Percentiles rank a stretch among this genome's conserved stretches.
Evolutionary conservation across 2,329 filamentous ascomycete species (phyloP).

Genomic region (Aspergillus brasiliensis): DNA sequence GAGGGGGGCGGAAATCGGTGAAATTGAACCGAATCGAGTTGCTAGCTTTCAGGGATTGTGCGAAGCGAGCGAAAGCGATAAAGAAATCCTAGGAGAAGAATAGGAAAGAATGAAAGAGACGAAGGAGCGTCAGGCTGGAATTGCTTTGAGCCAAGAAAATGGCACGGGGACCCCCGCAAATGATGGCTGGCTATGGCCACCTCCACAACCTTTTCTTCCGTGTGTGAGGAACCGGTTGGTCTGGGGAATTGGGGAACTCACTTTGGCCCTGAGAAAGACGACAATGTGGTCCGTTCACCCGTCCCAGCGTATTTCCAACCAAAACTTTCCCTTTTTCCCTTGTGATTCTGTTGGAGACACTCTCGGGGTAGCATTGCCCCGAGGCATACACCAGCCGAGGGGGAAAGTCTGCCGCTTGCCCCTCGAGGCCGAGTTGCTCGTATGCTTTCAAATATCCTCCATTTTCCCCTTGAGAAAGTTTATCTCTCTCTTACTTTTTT

Average conservation of each 20-base stretch:
- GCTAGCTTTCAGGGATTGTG: not conserved
- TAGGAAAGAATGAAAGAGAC: not conserved
- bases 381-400: constrained; percentile 22
- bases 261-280: too few relatives aligned
- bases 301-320: not conserved
- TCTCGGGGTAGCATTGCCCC: constrained; percentile 37
- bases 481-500: constrained; percentile 16
- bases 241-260: too few relatives aligned
- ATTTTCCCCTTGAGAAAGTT: constrained; percentile 9
- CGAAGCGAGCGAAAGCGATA: not conserved
- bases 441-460: constrained; percentile 23
- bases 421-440: constrained; percentile 4
- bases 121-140: constrained; percentile 22
- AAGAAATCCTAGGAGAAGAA: not conserved
- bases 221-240: not conserved
- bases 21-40: not conserved
- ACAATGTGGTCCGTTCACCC: not conserved
- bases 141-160: constrained; percentile 19
- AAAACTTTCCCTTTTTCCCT: not conserved
- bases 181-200: not conserved
- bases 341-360: not conserved
- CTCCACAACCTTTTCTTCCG: not conserved
- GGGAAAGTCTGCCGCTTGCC: constrained; percentile 5
- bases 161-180: not conserved
- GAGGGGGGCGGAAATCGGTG: not conserved